These are phyloP conservation scores for Vishniacozyma victoriae DNA, from an alignment of 768 basidiomycete genomes.

Conservation along the genomic window DNA sequence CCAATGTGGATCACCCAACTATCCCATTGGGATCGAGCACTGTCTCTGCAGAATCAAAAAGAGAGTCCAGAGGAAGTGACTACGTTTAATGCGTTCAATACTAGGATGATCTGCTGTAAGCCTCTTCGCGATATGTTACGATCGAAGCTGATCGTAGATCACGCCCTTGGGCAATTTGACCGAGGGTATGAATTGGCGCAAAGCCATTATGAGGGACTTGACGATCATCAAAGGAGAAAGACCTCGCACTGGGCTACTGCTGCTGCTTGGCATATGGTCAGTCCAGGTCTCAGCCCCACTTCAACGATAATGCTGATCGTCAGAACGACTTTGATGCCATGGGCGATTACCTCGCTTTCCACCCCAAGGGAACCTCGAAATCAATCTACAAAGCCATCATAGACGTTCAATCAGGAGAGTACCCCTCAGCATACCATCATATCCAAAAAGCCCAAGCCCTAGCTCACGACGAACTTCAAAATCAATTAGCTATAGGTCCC, in stretches of 20 bases:
- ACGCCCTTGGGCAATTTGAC: slow-evolving; percentile 37
- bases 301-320: background rate
- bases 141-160: slow-evolving; percentile 20
- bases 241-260: slow-evolving; percentile 41
- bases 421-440: slow-evolving; percentile 37
- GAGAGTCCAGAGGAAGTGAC: slow-evolving; percentile 15
- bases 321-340: slow-evolving; percentile 43
- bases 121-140: background rate
- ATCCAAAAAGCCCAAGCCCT: slow-evolving; percentile 40
- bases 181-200: slow-evolving; percentile 34
- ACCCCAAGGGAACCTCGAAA: slow-evolving; percentile 42
- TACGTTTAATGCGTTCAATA: slow-evolving; percentile 32
- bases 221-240: slow-evolving; percentile 33
- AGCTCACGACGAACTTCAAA: slow-evolving; percentile 43
- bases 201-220: slow-evolving; percentile 31
- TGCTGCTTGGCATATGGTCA: slow-evolving; percentile 44
- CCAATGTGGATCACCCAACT: slow-evolving; percentile 39
- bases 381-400: slow-evolving; percentile 47
- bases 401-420: slow-evolving; percentile 37
- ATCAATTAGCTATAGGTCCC: slow-evolving; percentile 20
- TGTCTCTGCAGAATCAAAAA: slow-evolving; percentile 23
- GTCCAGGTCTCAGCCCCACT: background rate
- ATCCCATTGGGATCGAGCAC: slow-evolving; percentile 30
- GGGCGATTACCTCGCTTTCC: slow-evolving; percentile 41
- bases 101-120: slow-evolving; percentile 40